These are phyloP conservation scores for Metschnikowia chrysomelidarum DNA, from an alignment of 805 yeast genomes.

Conservation along the genomic window DNA sequence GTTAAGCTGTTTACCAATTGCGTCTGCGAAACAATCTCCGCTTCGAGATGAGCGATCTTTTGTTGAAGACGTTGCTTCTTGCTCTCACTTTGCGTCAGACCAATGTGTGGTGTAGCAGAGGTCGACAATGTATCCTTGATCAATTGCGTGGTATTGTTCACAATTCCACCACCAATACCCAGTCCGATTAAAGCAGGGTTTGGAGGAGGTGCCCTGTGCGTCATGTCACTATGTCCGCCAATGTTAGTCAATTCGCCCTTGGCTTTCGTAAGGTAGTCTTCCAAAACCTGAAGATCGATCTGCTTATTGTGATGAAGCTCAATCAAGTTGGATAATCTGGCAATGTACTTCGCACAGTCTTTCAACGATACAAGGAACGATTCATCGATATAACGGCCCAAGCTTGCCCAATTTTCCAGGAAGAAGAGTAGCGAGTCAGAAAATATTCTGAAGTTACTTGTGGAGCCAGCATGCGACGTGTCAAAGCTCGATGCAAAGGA, in stretches of 20 bases:
- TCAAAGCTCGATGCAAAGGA: slow-evolving; percentile 11
- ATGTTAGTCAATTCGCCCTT: slow-evolving; percentile 52
- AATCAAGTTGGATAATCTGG: slow-evolving; percentile 52
- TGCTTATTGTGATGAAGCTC: slow-evolving; percentile 88
- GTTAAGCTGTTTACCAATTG: slow-evolving; percentile 47
- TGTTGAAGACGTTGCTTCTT: slow-evolving; percentile 43
- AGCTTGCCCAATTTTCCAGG: slow-evolving; percentile 39
- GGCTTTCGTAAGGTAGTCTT: slow-evolving; percentile 74
- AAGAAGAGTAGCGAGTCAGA: slow-evolving; percentile 37
- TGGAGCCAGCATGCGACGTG: slow-evolving; percentile 18
- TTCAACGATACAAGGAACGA: slow-evolving; percentile 79
- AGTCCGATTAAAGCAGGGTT: slow-evolving; percentile 27
- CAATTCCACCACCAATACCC: slow-evolving; percentile 33
- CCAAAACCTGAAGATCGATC: slow-evolving; percentile 83
- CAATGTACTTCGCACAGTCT: slow-evolving; percentile 75
- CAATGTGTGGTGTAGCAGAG: slow-evolving; percentile 42
- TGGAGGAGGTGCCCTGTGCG: slow-evolving; percentile 26
- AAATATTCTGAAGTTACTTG: slow-evolving; percentile 34
- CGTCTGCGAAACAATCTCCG: slow-evolving; percentile 44
- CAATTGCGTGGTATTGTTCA: slow-evolving; percentile 41
- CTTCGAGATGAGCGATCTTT: slow-evolving; percentile 43
- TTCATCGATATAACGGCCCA: slow-evolving; percentile 60
- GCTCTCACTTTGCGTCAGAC: slow-evolving; percentile 41
- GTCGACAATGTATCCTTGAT: slow-evolving; percentile 52
- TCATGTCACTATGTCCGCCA: slow-evolving; percentile 37